Evolutionary conservation across 1,139 yeast genomes (phyloP), one percentile per base, ranked within the genome.

Genomic region (Protomyces inouyei): DNA sequence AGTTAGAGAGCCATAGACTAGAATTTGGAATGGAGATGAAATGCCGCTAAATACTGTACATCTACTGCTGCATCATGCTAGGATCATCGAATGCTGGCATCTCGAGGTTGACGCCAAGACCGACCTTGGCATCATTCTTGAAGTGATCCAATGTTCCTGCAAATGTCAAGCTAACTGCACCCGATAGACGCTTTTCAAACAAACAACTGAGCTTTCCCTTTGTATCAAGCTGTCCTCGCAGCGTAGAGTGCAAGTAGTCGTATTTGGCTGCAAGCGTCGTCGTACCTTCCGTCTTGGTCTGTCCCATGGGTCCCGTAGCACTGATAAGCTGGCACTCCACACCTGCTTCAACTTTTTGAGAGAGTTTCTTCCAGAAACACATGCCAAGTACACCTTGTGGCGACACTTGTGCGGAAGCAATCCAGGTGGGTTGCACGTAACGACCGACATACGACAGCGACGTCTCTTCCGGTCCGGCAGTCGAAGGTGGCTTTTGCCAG

Each of bases 191-290:
- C 81, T 91, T 91, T 80, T 93, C 98, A 76, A 93, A 81, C 80
- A 90, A 86, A 71, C 93, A 90, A 67, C 88, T 83, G 65, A 93
- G 95, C 79, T 89, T 91, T 77, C 98, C 98, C 68, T 83, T 81
- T 64, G 96, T 85, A 78, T 92, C 97, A 69, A 93, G 75, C 78
- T 92, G 96, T 73, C 98, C 98, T 78, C 98, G 86, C 84, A 90
- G 91, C 65, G 90, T 87, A 67, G 96, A 87, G 78, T 91, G 95
- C 80, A 97, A 91, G 83, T 91, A 95, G 80, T 93, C 98, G 78
- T 93, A 93, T 80, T 92, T 93, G 73, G 97, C 97, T 78, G 97
- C 98, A 66, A 93, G 77, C 69, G 97, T 88, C 72, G 99, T 92
- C 72, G 84, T 83, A 73, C 96, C 98, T 75, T 92, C 97, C 67